Conservation (phyloP, 1,284 basidiomycete genomes). For the Butyriboletus appendiculatus region DNA sequence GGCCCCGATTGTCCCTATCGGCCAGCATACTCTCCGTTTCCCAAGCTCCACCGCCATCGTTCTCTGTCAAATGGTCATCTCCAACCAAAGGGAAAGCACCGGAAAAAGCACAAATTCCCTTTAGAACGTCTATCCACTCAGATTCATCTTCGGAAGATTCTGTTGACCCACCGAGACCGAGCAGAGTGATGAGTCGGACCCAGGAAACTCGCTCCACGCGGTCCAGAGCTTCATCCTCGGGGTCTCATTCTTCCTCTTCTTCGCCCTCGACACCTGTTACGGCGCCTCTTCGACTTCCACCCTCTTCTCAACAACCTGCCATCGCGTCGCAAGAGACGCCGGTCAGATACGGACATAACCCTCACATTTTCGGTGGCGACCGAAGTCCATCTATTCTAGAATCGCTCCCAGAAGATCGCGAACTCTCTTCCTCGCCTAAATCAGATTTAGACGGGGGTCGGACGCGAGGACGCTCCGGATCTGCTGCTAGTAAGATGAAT, state of each 20-base stretch:
- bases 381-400: slow-evolving; percentile 38
- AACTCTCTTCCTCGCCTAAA: slow-evolving; percentile 30
- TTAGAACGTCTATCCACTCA: slow-evolving; percentile 12
- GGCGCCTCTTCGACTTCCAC: slow-evolving; percentile 28
- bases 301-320: slow-evolving; percentile 20
- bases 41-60: slow-evolving; percentile 43
- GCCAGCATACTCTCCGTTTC: slow-evolving; percentile 56
- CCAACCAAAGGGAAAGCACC: slow-evolving; percentile 30
- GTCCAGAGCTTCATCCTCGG: slow-evolving; percentile 37
- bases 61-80: slow-evolving; percentile 19
- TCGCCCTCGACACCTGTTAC: slow-evolving; percentile 21
- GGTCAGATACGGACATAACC: slow-evolving; percentile 54
- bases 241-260: slow-evolving; percentile 37
- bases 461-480: slow-evolving; percentile 10
- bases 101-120: neutral
- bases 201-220: slow-evolving; percentile 5
- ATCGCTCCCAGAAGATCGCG: slow-evolving; percentile 52
- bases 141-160: slow-evolving; percentile 30
- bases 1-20: slow-evolving; percentile 34
- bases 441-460: neutral
- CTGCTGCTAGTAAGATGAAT: slow-evolving; percentile 18
- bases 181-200: slow-evolving; percentile 4
- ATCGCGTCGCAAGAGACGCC: slow-evolving; percentile 41
- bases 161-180: slow-evolving; percentile 1
- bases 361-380: slow-evolving; percentile 28